These are phyloP conservation scores for Ascochyta koolunga DNA, from an alignment of 2,329 filamentous ascomycete genomes.

Conservation along the genomic window DNA sequence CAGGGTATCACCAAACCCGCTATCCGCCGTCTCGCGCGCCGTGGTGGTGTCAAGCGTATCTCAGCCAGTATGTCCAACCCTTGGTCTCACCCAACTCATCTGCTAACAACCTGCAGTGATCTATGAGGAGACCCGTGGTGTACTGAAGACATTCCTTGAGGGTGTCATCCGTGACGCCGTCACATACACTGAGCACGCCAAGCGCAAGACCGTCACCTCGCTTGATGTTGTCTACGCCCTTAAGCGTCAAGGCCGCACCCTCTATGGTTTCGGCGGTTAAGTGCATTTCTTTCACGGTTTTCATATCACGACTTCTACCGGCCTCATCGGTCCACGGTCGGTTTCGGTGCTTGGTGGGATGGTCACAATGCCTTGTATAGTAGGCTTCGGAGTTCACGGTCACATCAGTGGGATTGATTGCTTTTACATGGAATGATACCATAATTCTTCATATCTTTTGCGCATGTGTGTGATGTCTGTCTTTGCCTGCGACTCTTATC, in stretches of 20 bases:
- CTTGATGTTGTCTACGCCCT: slow-evolving; percentile 69
- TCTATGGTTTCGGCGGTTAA: slow-evolving; percentile 92
- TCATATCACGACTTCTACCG: slow-evolving; percentile 46
- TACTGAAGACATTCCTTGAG: slow-evolving; percentile 80
- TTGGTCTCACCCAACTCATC: background rate
- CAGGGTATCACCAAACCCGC: slow-evolving; percentile 62
- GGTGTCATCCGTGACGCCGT: slow-evolving; percentile 77
- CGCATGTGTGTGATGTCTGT: background rate
- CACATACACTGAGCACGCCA: slow-evolving; percentile 81
- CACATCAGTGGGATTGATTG: slow-evolving; percentile 35
- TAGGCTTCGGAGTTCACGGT: slow-evolving; percentile 46
- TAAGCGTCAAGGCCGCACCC: slow-evolving; percentile 71
- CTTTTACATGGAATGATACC: slow-evolving; percentile 45
- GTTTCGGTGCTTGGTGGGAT: slow-evolving; percentile 58
- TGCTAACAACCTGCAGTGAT: slow-evolving; percentile 62
- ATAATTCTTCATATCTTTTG: slow-evolving; percentile 33
- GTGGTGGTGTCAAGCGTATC: slow-evolving; percentile 61
- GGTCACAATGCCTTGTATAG: slow-evolving; percentile 42
- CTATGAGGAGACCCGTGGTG: slow-evolving; percentile 79
- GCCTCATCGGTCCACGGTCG: slow-evolving; percentile 59
- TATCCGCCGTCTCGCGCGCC: slow-evolving; percentile 61
- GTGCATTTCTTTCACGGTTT: slow-evolving; percentile 40
- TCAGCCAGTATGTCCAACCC: slow-evolving; percentile 52
- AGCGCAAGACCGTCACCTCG: slow-evolving; percentile 78
- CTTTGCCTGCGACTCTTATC: too few species aligned